Percentiles rank a stretch among this genome's conserved stretches.
These are phyloP conservation scores for Eucalyptus cloeziana DNA, from an alignment of 345 rosid genomes.

Conservation along the genomic window DNA sequence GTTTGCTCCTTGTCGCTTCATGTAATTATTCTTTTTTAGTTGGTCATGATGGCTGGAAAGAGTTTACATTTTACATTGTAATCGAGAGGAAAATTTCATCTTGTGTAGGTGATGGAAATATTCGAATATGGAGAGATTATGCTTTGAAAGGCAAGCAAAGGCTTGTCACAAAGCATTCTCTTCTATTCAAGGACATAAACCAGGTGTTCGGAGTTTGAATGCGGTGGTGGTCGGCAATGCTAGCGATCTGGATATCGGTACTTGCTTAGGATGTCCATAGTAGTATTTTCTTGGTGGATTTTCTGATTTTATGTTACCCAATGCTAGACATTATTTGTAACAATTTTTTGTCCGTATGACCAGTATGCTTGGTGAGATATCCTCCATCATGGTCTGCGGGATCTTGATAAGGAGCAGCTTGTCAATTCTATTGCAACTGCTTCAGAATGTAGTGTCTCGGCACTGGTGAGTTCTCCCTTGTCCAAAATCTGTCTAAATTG, in stretches of 20 bases:
- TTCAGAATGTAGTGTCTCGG: conserved; percentile 70
- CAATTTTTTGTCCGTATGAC: neutral
- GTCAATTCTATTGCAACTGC: conserved; percentile 57
- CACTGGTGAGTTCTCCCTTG: conserved; percentile 47
- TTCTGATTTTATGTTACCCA: neutral
- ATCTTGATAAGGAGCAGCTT: conserved; percentile 86
- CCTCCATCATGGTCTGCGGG: conserved; percentile 83
- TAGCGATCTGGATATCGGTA: conserved; percentile 96
- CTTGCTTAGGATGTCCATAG: neutral
- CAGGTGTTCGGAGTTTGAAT: conserved; percentile 63
- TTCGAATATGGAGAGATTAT: conserved; percentile 94
- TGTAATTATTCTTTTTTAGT: conserved; percentile 23
- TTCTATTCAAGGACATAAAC: conserved; percentile 91
- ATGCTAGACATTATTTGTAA: neutral
- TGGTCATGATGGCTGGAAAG: neutral
- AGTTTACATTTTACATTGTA: neutral
- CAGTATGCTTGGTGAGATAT: conserved; percentile 90
- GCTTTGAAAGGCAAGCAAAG: conserved; percentile 64
- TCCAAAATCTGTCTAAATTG: neutral
- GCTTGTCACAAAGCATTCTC: conserved; percentile 94
- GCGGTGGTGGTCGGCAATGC: conserved; percentile 99
- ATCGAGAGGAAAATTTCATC: conserved; percentile 14
- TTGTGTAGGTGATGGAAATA: conserved; percentile 75
- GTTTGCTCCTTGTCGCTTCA: conserved; percentile 92
- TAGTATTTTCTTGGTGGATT: neutral